Percentiles rank a stretch among this genome's conserved stretches.
Evolutionary conservation across 495 filamentous ascomycete genomes (phyloP).

Genomic region (Neurospora sp.): DNA sequence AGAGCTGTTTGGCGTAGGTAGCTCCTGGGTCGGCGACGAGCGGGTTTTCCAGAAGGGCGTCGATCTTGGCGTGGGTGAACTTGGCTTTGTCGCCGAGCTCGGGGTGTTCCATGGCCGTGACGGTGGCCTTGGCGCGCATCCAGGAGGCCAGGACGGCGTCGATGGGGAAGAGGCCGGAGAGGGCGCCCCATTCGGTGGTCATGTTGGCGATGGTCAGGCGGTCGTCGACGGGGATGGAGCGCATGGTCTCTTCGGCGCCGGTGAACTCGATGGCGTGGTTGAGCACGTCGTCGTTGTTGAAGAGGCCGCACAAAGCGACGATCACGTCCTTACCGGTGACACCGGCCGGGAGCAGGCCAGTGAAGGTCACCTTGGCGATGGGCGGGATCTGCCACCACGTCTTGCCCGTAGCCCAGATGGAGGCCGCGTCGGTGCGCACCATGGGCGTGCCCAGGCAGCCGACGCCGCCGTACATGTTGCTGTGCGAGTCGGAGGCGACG

Average conservation of each 20-base stretch:
- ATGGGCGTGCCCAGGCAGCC: conserved; percentile 67
- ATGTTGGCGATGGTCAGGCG: conserved; percentile 86
- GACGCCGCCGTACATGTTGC: conserved; percentile 86
- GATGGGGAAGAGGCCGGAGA: conserved; percentile 71
- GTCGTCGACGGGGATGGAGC: conserved; percentile 64
- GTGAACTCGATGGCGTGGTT: conserved; percentile 92
- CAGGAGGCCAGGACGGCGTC: conserved; percentile 64
- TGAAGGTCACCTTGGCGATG: conserved; percentile 70
- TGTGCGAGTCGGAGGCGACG: conserved; percentile 76
- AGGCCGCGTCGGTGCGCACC: conserved; percentile 78
- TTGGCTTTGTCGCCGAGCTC: conserved; percentile 31
- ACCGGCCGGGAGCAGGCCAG: conserved; percentile 61
- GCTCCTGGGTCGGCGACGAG: conserved; percentile 67
- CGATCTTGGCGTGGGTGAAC: conserved; percentile 58
- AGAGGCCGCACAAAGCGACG: conserved; percentile 76
- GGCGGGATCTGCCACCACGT: conserved; percentile 92
- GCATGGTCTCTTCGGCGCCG: conserved; percentile 68
- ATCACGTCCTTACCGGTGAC: conserved; percentile 97
- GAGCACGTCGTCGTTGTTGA: conserved; percentile 81
- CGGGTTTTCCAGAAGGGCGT: conserved; percentile 57
- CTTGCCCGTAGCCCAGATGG: conserved; percentile 74
- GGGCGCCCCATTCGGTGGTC: conserved; percentile 91
- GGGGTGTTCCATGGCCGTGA: conserved; percentile 39
- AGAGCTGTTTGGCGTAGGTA: conserved; percentile 72
- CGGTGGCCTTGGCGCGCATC: conserved; percentile 67